Percentiles rank a stretch among this genome's conserved stretches.
Evolutionary conservation across 2,329 filamentous ascomycete species (phyloP).

Genomic region (Microcyclospora tardicrescens): DNA sequence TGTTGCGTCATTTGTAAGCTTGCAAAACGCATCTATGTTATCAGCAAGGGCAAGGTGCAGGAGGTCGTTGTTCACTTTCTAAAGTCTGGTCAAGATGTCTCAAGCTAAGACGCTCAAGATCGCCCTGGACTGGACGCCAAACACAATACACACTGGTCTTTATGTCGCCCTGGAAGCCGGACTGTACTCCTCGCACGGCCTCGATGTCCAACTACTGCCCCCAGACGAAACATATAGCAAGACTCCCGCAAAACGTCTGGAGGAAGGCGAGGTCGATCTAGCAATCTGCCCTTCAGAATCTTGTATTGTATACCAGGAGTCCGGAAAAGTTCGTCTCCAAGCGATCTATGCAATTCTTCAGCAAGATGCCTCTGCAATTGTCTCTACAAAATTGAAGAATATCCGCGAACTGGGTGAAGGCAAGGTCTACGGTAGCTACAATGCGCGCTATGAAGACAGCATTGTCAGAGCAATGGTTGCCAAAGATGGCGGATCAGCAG

Average conservation of each 20-base stretch:
- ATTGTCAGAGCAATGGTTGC: slow-evolving; percentile 18
- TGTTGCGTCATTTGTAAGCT: too few species aligned
- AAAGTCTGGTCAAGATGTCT: too few species aligned
- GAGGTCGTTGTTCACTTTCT: too few species aligned
- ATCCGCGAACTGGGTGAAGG: slow-evolving; percentile 15
- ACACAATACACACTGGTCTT: slow-evolving; percentile 22
- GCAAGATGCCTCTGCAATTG: slow-evolving; percentile 20
- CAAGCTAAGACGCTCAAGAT: slow-evolving; percentile 9
- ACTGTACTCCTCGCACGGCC: slow-evolving; percentile 12
- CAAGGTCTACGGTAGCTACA: slow-evolving; percentile 20
- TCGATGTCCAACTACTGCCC: slow-evolving; percentile 18
- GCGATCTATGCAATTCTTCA: slow-evolving; percentile 24
- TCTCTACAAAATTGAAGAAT: slow-evolving; percentile 13
- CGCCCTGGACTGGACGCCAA: slow-evolving; percentile 24
- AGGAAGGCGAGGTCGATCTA: slow-evolving; percentile 18
- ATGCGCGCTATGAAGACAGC: slow-evolving; percentile 21
- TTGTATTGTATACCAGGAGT: slow-evolving; percentile 21
- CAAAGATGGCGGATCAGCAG: slow-evolving; percentile 15
- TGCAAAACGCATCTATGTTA: too few species aligned
- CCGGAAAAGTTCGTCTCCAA: slow-evolving; percentile 16
- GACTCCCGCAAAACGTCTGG: slow-evolving; percentile 18
- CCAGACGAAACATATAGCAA: slow-evolving; percentile 17
- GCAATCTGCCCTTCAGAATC: slow-evolving; percentile 22
- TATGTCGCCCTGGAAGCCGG: slow-evolving; percentile 14
- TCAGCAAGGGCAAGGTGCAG: too few species aligned